phyloP scores from a whole-genome alignment of 2,329 filamentous ascomycete genomes.

The Huntiella decipiens region DNA sequence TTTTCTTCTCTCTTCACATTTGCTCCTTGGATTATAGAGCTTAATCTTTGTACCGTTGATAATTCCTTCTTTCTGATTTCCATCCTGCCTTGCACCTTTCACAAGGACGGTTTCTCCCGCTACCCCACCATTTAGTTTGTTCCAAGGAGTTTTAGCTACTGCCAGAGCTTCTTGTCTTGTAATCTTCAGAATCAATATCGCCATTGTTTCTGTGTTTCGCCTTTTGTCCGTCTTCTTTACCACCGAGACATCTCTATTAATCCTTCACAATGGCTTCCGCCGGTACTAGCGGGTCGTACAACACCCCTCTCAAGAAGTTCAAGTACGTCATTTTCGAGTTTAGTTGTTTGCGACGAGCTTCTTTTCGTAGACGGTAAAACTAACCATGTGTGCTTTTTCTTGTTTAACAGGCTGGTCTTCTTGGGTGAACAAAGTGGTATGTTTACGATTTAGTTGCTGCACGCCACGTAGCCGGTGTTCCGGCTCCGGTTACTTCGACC shows the following conservation, averaged over 20 bases:
- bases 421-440: conserved; percentile 96
- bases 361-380: neutral
- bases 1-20: too few relatives aligned
- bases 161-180: too few relatives aligned
- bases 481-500: neutral
- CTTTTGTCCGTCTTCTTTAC: too few relatives aligned
- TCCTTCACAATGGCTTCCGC: conserved; percentile 56
- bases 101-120: too few relatives aligned
- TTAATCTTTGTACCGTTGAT: too few relatives aligned
- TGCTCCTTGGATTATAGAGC: too few relatives aligned
- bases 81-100: too few relatives aligned
- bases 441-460: conserved; percentile 15
- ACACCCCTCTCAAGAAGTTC: conserved; percentile 99
- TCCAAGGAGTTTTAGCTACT: too few relatives aligned
- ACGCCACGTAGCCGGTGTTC: neutral
- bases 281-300: conserved; percentile 62
- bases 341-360: neutral
- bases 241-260: neutral
- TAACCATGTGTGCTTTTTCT: conserved; percentile 1
- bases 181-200: too few relatives aligned
- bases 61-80: too few relatives aligned
- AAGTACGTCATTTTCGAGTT: conserved; percentile 40
- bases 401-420: conserved; percentile 60
- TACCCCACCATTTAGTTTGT: too few relatives aligned
- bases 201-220: too few relatives aligned